These are phyloP conservation scores for Tulasnella calospora DNA, from an alignment of 768 basidiomycete species.

Conservation along the genomic window DNA sequence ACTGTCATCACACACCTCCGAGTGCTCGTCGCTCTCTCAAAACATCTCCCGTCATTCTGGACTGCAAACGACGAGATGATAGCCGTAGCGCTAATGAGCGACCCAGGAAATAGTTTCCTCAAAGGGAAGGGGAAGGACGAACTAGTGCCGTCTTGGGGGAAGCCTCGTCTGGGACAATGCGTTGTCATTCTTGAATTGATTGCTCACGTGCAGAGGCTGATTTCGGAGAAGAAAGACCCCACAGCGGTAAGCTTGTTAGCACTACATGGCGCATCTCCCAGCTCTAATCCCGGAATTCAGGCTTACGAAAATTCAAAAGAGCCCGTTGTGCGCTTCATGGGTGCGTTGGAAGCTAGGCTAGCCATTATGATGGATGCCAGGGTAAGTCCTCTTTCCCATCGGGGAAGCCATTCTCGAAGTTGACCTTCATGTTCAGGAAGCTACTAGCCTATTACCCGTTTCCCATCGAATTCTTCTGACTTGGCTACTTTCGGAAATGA, in stretches of 20 bases:
- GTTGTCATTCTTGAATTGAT: conserved; percentile 61
- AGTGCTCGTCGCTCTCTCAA: conserved; percentile 48
- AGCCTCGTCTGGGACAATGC: conserved; percentile 57
- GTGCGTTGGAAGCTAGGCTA: conserved; percentile 53
- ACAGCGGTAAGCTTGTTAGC: conserved; percentile 21
- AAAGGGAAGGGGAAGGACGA: conserved; percentile 30
- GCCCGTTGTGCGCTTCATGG: conserved; percentile 41
- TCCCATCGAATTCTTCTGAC: conserved; percentile 58
- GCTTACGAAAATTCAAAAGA: conserved; percentile 15
- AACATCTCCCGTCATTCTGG: conserved; percentile 61
- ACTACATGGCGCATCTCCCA: background rate
- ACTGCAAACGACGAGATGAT: conserved; percentile 68
- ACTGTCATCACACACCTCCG: conserved; percentile 56
- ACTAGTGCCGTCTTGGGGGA: conserved; percentile 40
- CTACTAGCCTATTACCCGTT: conserved; percentile 45
- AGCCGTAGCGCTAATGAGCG: conserved; percentile 60
- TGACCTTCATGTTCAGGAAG: conserved; percentile 46
- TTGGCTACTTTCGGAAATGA: conserved; percentile 58
- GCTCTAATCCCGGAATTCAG: conserved; percentile 12
- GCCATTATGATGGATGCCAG: conserved; percentile 54
- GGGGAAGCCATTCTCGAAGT: background rate
- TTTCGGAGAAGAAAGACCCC: conserved; percentile 23
- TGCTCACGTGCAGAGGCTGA: conserved; percentile 40
- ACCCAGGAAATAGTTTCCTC: conserved; percentile 34
- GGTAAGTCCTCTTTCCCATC: conserved; percentile 38